Evolutionary conservation across 148 eudicot species (phyloP).

Genomic region (Chenopodium formosanum): DNA sequence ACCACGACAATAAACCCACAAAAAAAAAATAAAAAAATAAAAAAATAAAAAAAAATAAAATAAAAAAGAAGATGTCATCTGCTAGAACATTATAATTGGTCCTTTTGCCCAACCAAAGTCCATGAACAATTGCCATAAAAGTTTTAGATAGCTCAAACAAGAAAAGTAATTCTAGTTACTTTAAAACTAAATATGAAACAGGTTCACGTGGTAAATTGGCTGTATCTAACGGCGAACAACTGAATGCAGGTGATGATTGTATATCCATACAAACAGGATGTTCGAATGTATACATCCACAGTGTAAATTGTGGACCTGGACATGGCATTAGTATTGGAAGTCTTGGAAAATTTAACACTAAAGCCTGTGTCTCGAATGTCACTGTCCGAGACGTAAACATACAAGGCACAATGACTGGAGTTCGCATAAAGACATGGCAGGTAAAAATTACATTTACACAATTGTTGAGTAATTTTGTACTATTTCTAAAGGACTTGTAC

Average conservation of each 20-base stretch:
- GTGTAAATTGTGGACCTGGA: conserved; percentile 92
- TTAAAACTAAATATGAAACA: conserved; percentile 3
- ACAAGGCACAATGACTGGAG: conserved; percentile 87
- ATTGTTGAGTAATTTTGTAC: neutral
- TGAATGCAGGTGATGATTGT: conserved; percentile 88
- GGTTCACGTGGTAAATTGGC: conserved; percentile 6
- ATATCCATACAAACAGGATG: conserved; percentile 92
- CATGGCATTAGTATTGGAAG: conserved; percentile 99
- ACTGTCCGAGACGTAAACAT: conserved; percentile 67
- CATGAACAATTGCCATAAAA: conserved; percentile 9
- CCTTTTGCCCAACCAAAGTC: conserved; percentile 15
- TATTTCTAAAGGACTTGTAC: neutral
- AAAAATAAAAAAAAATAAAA: too few species aligned
- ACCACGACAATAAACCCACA: conserved; percentile 20
- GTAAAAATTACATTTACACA: conserved; percentile 35
- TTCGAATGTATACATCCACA: conserved; percentile 71
- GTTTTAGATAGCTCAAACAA: conserved; percentile 9
- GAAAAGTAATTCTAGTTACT: neutral
- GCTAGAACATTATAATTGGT: conserved; percentile 16
- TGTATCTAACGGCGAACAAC: conserved; percentile 16
- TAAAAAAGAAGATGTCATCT: neutral
- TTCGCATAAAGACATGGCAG: conserved; percentile 99
- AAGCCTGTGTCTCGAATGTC: conserved; percentile 87
- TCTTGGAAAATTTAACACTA: conserved; percentile 75
- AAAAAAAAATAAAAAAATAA: neutral